Percentiles rank a stretch among this genome's conserved stretches.
These are phyloP conservation scores for Gnaphalium uliginosum DNA, from an alignment of 129 eudicot species.

Conservation along the genomic window DNA sequence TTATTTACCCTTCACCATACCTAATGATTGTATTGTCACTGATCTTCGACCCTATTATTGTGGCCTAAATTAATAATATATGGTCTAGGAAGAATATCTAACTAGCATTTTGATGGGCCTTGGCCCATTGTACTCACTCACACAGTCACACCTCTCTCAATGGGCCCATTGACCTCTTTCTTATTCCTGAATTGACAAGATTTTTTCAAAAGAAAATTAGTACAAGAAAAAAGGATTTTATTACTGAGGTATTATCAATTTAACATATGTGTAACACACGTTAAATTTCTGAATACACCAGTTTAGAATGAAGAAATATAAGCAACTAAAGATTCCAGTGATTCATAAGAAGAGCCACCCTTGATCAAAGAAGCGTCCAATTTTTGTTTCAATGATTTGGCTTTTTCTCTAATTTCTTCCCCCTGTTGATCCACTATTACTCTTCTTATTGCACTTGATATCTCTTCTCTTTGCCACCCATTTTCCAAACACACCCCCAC, in stretches of 20 bases:
- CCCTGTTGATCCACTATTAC: slow-evolving; percentile 39
- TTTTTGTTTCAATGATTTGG: slow-evolving; percentile 34
- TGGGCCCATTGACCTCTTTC: no score
- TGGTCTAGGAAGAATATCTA: no score
- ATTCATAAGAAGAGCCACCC: slow-evolving; percentile 42
- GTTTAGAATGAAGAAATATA: slow-evolving; percentile 31
- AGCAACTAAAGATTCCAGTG: slow-evolving; percentile 33
- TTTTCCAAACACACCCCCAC: slow-evolving; percentile 46
- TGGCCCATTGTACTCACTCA: no score
- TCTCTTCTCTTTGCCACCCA: slow-evolving; percentile 36
- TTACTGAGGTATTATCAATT: neutral
- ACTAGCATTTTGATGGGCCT: no score
- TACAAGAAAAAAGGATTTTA: neutral
- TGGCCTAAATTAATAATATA: no score
- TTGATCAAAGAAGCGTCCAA: slow-evolving; percentile 18
- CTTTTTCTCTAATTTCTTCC: slow-evolving; percentile 25
- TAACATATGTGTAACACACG: neutral
- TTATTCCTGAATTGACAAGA: no score
- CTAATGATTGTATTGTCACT: no score
- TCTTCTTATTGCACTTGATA: slow-evolving; percentile 33
- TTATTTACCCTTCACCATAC: no score
- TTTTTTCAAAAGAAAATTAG: no score
- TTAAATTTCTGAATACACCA: no score
- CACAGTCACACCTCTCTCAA: no score
- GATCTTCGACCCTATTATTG: no score